phyloP scores from a whole-genome alignment of 2,329 filamentous ascomycete genomes.

The Cercospora berteroae region DNA sequence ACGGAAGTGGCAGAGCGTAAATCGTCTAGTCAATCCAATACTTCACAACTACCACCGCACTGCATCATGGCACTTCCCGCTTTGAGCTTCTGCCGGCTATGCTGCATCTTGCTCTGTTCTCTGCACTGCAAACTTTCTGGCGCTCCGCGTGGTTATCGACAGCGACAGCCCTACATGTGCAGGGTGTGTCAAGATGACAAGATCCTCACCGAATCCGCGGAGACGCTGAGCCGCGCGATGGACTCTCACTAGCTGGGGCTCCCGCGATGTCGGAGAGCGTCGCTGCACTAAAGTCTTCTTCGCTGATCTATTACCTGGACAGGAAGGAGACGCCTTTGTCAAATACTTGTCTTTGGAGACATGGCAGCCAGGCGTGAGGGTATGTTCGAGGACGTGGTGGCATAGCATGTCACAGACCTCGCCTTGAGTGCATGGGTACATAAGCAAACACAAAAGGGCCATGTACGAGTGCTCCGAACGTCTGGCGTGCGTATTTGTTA shows the following conservation, averaged over 20 bases:
- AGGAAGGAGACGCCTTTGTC: not conserved
- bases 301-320: slow-evolving; percentile 9
- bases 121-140: not conserved
- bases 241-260: not conserved
- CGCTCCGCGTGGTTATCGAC: not conserved
- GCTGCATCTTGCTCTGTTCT: not conserved
- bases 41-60: not conserved
- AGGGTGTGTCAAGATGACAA: not conserved
- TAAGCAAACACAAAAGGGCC: not conserved
- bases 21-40: not conserved
- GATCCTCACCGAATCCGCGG: not conserved
- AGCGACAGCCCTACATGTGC: not conserved
- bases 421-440: not conserved
- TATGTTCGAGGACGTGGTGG: not conserved
- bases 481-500: not conserved
- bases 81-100: not conserved
- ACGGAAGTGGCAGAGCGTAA: slow-evolving; percentile 3
- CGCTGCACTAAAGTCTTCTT: not conserved
- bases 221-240: not conserved
- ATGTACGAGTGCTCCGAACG: not conserved
- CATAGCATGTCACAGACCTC: not conserved
- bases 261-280: slow-evolving; percentile 9
- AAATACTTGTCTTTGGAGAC: not conserved
- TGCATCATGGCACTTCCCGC: not conserved
- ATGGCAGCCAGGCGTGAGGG: not conserved